Evolutionary conservation across 2,329 filamentous ascomycete genomes (phyloP).

Genomic region (Claviceps pusilla): DNA sequence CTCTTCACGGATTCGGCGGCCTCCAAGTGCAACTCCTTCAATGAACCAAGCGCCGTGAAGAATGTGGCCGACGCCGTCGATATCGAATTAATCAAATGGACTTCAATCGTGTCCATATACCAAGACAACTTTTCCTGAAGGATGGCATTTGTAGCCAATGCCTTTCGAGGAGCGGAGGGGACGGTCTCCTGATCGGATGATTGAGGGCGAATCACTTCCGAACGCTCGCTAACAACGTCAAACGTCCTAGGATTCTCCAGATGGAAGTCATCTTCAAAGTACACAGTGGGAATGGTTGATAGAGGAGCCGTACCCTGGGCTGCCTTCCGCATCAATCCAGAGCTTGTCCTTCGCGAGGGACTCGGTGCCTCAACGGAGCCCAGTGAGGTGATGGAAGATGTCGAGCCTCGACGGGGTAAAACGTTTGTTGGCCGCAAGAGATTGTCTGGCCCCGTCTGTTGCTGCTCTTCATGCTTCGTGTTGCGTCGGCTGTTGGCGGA

Average conservation of each 20-base stretch:
- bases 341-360: constrained; percentile 29
- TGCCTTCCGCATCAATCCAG: constrained; percentile 39
- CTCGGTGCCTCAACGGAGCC: constrained; percentile 33
- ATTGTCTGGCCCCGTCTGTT: constrained; percentile 26
- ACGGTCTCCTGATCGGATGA: constrained; percentile 36
- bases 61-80: constrained; percentile 92
- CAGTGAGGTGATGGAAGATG: constrained; percentile 33
- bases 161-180: constrained; percentile 59
- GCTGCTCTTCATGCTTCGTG: constrained; percentile 28
- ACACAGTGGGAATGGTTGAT: constrained; percentile 82
- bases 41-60: constrained; percentile 80
- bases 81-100: constrained; percentile 91
- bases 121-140: constrained; percentile 95
- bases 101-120: constrained; percentile 99
- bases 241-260: constrained; percentile 93
- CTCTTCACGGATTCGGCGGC: constrained; percentile 78
- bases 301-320: constrained; percentile 66
- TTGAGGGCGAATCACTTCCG: constrained; percentile 72
- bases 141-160: constrained; percentile 89
- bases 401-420: constrained; percentile 19
- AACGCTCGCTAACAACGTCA: constrained; percentile 88
- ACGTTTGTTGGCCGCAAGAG: constrained; percentile 29
- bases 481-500: constrained; percentile 27
- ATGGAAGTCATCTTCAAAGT: constrained; percentile 90
- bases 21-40: constrained; percentile 82